Percentiles rank a stretch among this genome's conserved stretches.
Conservation (phyloP, 2,329 filamentous ascomycete genomes). For the Colletotrichum viniferum region DNA sequence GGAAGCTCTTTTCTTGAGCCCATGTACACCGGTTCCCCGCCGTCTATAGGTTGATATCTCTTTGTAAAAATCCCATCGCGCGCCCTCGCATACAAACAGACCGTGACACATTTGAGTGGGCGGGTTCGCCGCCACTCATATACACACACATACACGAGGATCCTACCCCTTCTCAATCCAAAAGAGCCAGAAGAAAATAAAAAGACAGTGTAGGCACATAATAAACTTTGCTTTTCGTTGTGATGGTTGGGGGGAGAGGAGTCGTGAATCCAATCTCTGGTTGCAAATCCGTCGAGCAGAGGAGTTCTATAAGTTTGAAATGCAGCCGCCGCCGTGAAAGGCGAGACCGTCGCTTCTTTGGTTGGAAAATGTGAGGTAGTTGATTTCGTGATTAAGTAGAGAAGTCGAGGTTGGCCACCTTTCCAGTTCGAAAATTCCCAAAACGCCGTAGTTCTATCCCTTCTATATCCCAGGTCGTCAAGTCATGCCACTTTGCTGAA, state of each 20-base stretch:
- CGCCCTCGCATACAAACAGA: background rate
- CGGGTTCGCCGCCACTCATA: background rate
- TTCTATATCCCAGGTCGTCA: constrained; percentile 45
- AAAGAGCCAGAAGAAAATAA: background rate
- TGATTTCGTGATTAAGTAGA: constrained; percentile 2
- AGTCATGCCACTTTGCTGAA: constrained; percentile 34
- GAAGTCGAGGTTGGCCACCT: constrained; percentile 14
- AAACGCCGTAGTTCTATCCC: constrained; percentile 42
- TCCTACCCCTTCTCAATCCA: background rate
- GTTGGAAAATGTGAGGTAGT: background rate
- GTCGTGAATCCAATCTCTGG: constrained; percentile 15
- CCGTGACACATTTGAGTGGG: background rate
- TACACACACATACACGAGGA: background rate
- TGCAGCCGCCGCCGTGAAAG: background rate
- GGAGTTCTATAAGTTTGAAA: constrained; percentile 5
- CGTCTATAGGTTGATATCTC: constrained; percentile 18
- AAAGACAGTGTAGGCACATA: background rate
- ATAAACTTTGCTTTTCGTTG: constrained; percentile 11
- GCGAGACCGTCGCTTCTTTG: constrained; percentile 2
- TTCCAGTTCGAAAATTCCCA: constrained; percentile 4
- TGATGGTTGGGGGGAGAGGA: background rate
- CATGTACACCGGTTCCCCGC: constrained; percentile 1
- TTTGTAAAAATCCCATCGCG: background rate
- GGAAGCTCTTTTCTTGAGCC: background rate
- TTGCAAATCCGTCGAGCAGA: constrained; percentile 2